Conservation (phyloP, 352 stramenopile species). For the Pythium rhizo-oryzae region DNA sequence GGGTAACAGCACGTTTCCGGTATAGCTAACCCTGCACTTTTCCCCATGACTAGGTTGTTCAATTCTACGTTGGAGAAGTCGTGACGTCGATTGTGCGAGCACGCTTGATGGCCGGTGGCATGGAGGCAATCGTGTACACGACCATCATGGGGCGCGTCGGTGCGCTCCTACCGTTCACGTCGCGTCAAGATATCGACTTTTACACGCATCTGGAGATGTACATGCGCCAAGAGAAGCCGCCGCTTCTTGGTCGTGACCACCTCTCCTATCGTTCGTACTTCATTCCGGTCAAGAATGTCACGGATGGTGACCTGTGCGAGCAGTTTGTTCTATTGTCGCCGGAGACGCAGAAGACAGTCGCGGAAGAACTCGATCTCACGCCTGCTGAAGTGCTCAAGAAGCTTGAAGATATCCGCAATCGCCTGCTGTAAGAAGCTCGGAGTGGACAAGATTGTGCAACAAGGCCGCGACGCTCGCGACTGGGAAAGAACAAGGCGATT, state of each 20-base stretch:
- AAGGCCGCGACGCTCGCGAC: not conserved
- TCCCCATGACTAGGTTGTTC: conserved; percentile 58
- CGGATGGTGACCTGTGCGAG: conserved; percentile 98
- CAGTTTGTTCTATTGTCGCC: conserved; percentile 93
- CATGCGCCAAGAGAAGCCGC: conserved; percentile 90
- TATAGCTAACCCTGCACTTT: not conserved
- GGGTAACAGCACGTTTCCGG: not conserved
- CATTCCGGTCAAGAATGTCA: conserved; percentile 98
- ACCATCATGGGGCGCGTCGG: conserved; percentile 97
- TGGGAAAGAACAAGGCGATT: not conserved
- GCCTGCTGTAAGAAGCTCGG: conserved; percentile 86
- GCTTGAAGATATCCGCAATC: conserved; percentile 98
- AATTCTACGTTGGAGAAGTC: conserved; percentile 98
- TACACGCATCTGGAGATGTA: conserved; percentile 99
- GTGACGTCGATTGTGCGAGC: conserved; percentile 97
- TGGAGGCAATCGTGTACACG: conserved; percentile 97
- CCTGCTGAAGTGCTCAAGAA: conserved; percentile 98
- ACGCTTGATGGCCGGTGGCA: conserved; percentile 95
- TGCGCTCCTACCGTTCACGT: conserved; percentile 96
- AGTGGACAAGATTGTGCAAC: not conserved
- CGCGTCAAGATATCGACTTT: conserved; percentile 97
- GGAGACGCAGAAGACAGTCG: conserved; percentile 96
- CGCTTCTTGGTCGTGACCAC: conserved; percentile 96
- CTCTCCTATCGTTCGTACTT: conserved; percentile 98
- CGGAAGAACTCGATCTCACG: conserved; percentile 95